Base-by-base conservation (phyloP, 305 asterid species). In the Withania somnifera region DNA sequence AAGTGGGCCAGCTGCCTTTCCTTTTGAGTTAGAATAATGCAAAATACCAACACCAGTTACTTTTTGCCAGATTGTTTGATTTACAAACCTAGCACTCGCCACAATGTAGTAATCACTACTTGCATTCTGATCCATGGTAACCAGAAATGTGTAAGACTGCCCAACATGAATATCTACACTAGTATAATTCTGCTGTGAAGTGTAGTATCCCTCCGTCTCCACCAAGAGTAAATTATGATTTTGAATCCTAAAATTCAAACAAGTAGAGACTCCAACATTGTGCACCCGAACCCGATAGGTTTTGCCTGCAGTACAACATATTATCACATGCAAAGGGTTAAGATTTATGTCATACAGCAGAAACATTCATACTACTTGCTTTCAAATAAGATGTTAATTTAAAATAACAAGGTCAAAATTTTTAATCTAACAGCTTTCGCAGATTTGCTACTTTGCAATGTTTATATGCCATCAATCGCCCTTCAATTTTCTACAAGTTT, bases 101-200 rank as follows among this genome's bases (percentile, higher is more conserved):
- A 96, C 99, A 79, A 96, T 85, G 78, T 96, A 96, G 88, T 96
- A 96, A 84, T 96, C 98, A 34, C 95, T 94, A 91, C 94, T 96
- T 63, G 99, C 99, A 66, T 96, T 96, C 88, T 96, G 99, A 86
- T 96, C 98, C 97, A 89, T 94, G 60, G 94, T 83, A 28, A 94
- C 93, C 58, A 94, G 87, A 81, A 96, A 96, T 14, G 95, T 69
- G 90, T 84, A 95, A 5, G 98, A 93, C 85, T 95, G 98, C 42
- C 98, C 98, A 9, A 96, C 99, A 84, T 94, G 98, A 64, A 94
- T 91, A 87, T 96, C 99, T 83, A 96, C 28, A 87, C 91, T 91
- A n/a, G 92, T 85, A 73, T 88, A 96, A 80, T 93, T 94, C 89
- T 90, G 94, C 89, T 94, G 97, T 2, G 94, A 81, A n/a, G 99